Conservation (phyloP, 2,329 filamentous ascomycete genomes). For the Xylaria sp. region DNA sequence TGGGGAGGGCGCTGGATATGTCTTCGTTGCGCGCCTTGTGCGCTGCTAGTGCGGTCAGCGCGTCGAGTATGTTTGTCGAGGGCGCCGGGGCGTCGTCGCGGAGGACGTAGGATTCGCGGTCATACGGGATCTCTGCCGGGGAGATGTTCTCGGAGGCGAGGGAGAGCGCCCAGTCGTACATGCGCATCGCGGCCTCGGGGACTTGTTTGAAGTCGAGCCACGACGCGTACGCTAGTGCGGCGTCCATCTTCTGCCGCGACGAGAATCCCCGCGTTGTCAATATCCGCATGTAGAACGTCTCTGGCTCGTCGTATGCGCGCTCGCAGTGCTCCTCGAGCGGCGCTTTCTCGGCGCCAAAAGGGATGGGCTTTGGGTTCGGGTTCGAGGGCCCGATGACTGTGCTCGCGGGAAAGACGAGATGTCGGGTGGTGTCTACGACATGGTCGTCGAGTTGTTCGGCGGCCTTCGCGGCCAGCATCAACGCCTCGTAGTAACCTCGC, state of each 20-base stretch:
- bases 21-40: slow-evolving; percentile 79
- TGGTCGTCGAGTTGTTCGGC: slow-evolving; percentile 86
- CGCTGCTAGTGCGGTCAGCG: slow-evolving; percentile 80
- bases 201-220: slow-evolving; percentile 84
- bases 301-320: slow-evolving; percentile 74
- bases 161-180: slow-evolving; percentile 80
- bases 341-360: slow-evolving; percentile 69
- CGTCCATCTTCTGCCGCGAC: slow-evolving; percentile 81
- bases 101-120: slow-evolving; percentile 72
- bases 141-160: slow-evolving; percentile 68
- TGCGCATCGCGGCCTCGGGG: slow-evolving; percentile 72
- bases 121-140: slow-evolving; percentile 59
- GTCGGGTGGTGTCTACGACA: slow-evolving; percentile 74
- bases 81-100: slow-evolving; percentile 67
- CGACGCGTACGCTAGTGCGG: slow-evolving; percentile 83
- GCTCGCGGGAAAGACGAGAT: slow-evolving; percentile 75
- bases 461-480: slow-evolving; percentile 80
- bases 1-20: slow-evolving; percentile 77
- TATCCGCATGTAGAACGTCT: slow-evolving; percentile 83
- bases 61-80: slow-evolving; percentile 78
- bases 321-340: slow-evolving; percentile 82
- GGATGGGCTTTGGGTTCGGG: slow-evolving; percentile 78
- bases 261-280: slow-evolving; percentile 83
- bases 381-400: slow-evolving; percentile 86
- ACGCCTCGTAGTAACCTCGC: slow-evolving; percentile 82